A percentile compares a stretch with the other conserved stretches of the same genome.
Conservation (phyloP, 768 basidiomycete genomes). For the Amanita exitialis region DNA sequence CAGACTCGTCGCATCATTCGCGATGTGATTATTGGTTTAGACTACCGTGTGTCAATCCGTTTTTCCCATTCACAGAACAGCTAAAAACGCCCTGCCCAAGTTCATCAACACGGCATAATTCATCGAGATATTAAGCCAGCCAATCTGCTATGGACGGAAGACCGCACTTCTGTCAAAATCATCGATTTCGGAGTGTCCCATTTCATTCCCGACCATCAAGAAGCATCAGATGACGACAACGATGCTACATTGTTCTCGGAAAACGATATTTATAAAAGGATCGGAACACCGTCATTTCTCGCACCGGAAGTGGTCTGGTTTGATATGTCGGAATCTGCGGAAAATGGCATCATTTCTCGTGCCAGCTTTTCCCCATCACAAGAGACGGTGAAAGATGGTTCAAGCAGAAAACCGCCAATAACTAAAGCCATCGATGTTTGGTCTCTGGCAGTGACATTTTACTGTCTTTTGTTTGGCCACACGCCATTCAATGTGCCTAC, state of each 20-base stretch:
- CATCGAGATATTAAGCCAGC: conserved; percentile 90
- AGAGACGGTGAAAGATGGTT: conserved; percentile 10
- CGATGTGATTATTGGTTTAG: conserved; percentile 31
- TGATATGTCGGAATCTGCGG: conserved; percentile 11
- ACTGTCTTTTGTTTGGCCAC: conserved; percentile 35
- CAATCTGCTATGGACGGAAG: conserved; percentile 58
- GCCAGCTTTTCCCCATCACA: conserved; percentile 12
- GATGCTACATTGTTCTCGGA: conserved; percentile 25
- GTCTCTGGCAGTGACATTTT: conserved; percentile 37
- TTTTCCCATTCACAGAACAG: background rate
- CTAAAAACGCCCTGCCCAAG: conserved; percentile 12
- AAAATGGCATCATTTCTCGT: conserved; percentile 13
- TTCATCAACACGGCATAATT: conserved; percentile 47
- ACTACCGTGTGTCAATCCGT: conserved; percentile 25
- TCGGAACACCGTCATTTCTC: conserved; percentile 34
- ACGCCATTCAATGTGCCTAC: conserved; percentile 29
- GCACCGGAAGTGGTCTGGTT: conserved; percentile 36
- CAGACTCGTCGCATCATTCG: conserved; percentile 31
- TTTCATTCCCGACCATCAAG: conserved; percentile 6
- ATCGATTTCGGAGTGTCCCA: conserved; percentile 72
- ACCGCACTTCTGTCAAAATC: conserved; percentile 64
- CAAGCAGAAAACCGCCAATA: conserved; percentile 25
- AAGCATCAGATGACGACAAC: conserved; percentile 1
- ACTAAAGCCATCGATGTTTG: conserved; percentile 38
- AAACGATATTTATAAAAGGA: conserved; percentile 26